A percentile compares a stretch with the other conserved stretches of the same genome.
These are phyloP conservation scores for Talaromyces sp. DNA, from an alignment of 2,329 filamentous ascomycete genomes.

Conservation along the genomic window DNA sequence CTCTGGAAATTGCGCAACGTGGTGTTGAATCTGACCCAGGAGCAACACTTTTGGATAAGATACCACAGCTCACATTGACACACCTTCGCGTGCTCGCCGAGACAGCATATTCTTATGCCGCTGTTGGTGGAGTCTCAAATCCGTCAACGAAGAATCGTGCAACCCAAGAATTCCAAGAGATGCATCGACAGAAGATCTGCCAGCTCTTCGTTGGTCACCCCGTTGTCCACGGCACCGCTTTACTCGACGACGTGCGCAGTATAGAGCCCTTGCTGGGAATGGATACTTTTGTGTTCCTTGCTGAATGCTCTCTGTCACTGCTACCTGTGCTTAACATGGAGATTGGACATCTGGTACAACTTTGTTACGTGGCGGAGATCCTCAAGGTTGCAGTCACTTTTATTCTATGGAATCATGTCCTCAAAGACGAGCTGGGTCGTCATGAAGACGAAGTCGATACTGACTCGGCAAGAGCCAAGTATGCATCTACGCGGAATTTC, in stretches of 20 bases:
- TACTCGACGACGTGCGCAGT: constrained; percentile 31
- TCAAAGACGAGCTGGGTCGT: constrained; percentile 29
- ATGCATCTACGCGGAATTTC: constrained; percentile 28
- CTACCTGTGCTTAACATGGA: constrained; percentile 65
- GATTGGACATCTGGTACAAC: constrained; percentile 70
- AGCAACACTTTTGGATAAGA: constrained; percentile 72
- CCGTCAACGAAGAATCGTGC: constrained; percentile 51
- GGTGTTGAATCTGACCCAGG: constrained; percentile 71
- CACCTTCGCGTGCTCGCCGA: constrained; percentile 85
- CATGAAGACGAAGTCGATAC: constrained; percentile 23
- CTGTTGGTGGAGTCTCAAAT: constrained; percentile 65
- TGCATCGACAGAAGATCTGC: constrained; percentile 64
- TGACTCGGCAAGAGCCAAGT: constrained; percentile 25
- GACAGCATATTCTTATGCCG: constrained; percentile 78
- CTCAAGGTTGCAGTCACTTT: constrained; percentile 69
- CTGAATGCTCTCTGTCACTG: constrained; percentile 69
- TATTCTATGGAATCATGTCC: constrained; percentile 33
- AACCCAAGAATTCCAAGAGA: constrained; percentile 63
- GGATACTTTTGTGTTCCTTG: constrained; percentile 58
- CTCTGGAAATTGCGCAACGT: constrained; percentile 86
- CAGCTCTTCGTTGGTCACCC: constrained; percentile 66
- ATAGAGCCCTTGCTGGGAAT: constrained; percentile 35
- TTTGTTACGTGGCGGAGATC: constrained; percentile 89
- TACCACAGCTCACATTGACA: constrained; percentile 76
- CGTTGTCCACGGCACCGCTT: constrained; percentile 26